A percentile compares a stretch with the other conserved stretches of the same genome.
These are phyloP conservation scores for Pseudogymnoascus sp. DNA, from an alignment of 2,329 filamentous ascomycete species.

Conservation along the genomic window DNA sequence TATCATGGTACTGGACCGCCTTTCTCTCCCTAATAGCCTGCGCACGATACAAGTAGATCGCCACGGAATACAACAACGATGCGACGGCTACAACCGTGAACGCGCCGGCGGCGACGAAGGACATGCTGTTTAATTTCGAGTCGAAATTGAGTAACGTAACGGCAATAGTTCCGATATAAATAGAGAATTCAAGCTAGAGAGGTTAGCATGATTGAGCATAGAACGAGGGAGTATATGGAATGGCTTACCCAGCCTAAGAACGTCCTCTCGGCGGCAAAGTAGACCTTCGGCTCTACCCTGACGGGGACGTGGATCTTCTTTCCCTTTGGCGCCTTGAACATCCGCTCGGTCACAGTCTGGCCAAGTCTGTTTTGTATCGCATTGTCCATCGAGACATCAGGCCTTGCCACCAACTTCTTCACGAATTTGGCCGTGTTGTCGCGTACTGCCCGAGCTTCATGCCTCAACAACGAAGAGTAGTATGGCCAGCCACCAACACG, in stretches of 20 bases:
- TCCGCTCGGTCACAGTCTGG: constrained; percentile 48
- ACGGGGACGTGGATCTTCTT: constrained; percentile 95
- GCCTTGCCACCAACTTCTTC: constrained; percentile 23
- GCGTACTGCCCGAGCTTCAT: constrained; percentile 19
- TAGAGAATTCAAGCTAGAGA: constrained; percentile 79
- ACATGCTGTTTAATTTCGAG: constrained; percentile 45
- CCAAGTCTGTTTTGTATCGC: constrained; percentile 48
- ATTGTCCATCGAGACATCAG: constrained; percentile 40
- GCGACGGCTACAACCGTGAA: constrained; percentile 78
- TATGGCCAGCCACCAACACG: constrained; percentile 72
- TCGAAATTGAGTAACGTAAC: constrained; percentile 80
- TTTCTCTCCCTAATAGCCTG: constrained; percentile 73
- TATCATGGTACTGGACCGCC: constrained; percentile 88
- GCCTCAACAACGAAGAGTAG: constrained; percentile 51
- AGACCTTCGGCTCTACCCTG: constrained; percentile 94
- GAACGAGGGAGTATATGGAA: constrained; percentile 7
- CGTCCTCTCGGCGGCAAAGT: constrained; percentile 91
- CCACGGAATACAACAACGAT: constrained; percentile 75
- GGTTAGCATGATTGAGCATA: constrained; percentile 17
- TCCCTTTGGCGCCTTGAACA: constrained; percentile 67
- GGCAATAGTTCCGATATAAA: constrained; percentile 84
- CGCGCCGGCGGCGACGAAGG: constrained; percentile 62
- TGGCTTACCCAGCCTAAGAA: constrained; percentile 80
- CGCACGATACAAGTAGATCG: constrained; percentile 82
- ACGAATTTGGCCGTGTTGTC: not conserved